A percentile compares a stretch with the other conserved stretches of the same genome.
Conservation (phyloP, 1,284 basidiomycete genomes). For the Mixia osmundae region DNA sequence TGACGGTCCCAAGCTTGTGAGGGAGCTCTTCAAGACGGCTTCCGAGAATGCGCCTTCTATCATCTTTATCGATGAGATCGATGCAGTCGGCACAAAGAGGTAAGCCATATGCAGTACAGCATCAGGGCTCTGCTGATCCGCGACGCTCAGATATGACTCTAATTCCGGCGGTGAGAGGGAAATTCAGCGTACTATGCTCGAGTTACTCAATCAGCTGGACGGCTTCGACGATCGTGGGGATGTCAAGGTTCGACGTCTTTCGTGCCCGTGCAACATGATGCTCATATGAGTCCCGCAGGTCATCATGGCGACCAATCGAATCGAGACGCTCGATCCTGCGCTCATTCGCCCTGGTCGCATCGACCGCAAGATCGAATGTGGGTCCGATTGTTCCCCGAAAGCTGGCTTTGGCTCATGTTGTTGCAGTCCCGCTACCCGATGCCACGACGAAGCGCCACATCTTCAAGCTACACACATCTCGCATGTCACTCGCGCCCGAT, state of each 20-base stretch:
- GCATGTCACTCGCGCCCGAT: conserved; percentile 79
- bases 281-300: conserved; percentile 17
- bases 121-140: background rate
- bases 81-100: conserved; percentile 27
- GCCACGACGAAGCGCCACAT: conserved; percentile 95
- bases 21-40: conserved; percentile 26
- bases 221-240: conserved; percentile 98
- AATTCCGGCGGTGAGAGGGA: conserved; percentile 27
- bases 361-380: conserved; percentile 65
- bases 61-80: conserved; percentile 28
- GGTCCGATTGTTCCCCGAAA: background rate
- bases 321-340: conserved; percentile 86
- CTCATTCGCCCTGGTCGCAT: conserved; percentile 95
- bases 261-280: conserved; percentile 28
- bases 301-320: conserved; percentile 79
- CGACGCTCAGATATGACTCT: conserved; percentile 22
- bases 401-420: background rate
- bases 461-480: conserved; percentile 85
- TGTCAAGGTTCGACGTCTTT: too few species aligned
- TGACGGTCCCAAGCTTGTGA: conserved; percentile 37
- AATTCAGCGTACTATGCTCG: conserved; percentile 25
- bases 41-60: conserved; percentile 27
- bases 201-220: conserved; percentile 48
- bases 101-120: conserved; percentile 6
- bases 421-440: conserved; percentile 58